Evolutionary conservation across 2,329 filamentous ascomycete species (phyloP), one percentile per base, ranked within the genome.

Genomic region (Pseudogymnoascus sp.): DNA sequence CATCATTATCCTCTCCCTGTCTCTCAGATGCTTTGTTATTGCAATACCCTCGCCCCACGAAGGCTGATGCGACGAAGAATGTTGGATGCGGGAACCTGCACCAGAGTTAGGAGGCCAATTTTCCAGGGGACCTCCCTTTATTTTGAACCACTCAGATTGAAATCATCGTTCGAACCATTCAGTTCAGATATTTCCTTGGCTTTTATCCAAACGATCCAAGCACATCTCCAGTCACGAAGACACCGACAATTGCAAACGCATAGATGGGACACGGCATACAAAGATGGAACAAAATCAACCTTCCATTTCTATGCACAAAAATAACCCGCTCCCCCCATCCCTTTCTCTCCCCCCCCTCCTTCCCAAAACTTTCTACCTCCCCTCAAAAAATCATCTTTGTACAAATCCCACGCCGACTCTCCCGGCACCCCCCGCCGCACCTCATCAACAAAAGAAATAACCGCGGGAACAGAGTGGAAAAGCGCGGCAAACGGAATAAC

Each of bases 241-340:
- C 50, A 33, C 29, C 6, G 6, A 47, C 26, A 53, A 53, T 31
- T 31, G 24, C 7, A 56, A 8, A 56, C 11, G 29, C 50, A 56
- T 19, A 31, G 8, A 33, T 16, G n/a, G 13, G 47, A 33, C 26
- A 8, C 6, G 6, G 38, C 10, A 50, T 10, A 50, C 44, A 31
- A 24, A 29, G 21, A 19, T 14, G 29, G 29, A 56, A 56, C 50
- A 56, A 56, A 33, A 56, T 13, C 21, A 56, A 56, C 50, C 29
- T 33, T 56, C 50, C 50, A 56, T 56, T 56, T 56, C 50, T 56
- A 56, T 56, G 50, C 50, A 56, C 53, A 63, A 62, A 62, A 56
- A 33, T 33, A 11, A 59, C 24, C 38, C 37, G 47, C 60, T n/a
- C 35, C 37, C 61, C 24, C 6, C 85, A 74, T 80, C 86, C 83